A percentile compares a stretch with the other conserved stretches of the same genome.
Conservation (phyloP, 1,284 basidiomycete species). For the Pisolithus thermaeus region DNA sequence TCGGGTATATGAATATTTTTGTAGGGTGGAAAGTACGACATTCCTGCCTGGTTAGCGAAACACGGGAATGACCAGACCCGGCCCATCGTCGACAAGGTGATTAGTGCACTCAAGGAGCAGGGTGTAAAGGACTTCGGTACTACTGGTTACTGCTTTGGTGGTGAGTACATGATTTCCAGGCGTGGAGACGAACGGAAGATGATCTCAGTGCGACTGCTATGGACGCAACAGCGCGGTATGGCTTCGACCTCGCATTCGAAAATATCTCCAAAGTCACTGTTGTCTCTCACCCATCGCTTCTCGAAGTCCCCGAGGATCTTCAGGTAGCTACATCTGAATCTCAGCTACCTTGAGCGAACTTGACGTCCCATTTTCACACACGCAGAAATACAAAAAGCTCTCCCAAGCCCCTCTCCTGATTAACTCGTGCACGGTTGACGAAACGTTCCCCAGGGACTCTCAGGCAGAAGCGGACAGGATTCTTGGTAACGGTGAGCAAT, state of each 20-base stretch:
- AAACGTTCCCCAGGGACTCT: slow-evolving; percentile 25
- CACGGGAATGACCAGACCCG: slow-evolving; percentile 22
- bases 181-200: not conserved
- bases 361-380: not conserved
- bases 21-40: slow-evolving; percentile 7
- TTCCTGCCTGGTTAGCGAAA: slow-evolving; percentile 16
- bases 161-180: slow-evolving; percentile 4
- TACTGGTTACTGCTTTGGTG: slow-evolving; percentile 31
- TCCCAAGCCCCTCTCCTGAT: slow-evolving; percentile 37
- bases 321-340: slow-evolving; percentile 17
- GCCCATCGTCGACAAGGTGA: slow-evolving; percentile 24
- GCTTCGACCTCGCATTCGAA: slow-evolving; percentile 32
- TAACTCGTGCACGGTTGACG: slow-evolving; percentile 37
- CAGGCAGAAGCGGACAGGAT: slow-evolving; percentile 34
- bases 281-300: slow-evolving; percentile 36
- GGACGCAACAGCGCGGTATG: slow-evolving; percentile 25
- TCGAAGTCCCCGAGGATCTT: slow-evolving; percentile 34
- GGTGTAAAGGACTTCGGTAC: slow-evolving; percentile 21
- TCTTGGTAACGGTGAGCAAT: slow-evolving; percentile 33
- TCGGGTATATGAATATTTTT: not conserved
- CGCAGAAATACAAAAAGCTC: slow-evolving; percentile 25
- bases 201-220: not conserved
- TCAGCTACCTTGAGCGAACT: not conserved
- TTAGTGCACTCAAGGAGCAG: slow-evolving; percentile 21
- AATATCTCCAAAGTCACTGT: slow-evolving; percentile 27